These are phyloP conservation scores for Camelina neglecta DNA, from an alignment of 345 rosid species.

Conservation along the genomic window DNA sequence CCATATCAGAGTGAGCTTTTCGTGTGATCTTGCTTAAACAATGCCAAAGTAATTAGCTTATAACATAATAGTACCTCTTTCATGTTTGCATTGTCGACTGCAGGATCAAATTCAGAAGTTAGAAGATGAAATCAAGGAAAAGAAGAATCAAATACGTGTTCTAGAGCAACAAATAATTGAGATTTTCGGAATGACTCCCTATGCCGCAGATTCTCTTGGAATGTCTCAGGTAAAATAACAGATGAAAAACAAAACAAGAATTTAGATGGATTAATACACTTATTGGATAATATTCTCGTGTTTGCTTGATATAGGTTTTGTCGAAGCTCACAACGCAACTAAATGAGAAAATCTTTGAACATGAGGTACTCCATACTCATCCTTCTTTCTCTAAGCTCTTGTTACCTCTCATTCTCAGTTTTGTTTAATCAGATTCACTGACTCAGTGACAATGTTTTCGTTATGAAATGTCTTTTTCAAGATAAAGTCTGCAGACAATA, in stretches of 20 bases:
- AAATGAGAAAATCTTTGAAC: conserved; percentile 91
- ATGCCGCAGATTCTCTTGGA: conserved; percentile 76
- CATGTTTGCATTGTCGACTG: conserved; percentile 27
- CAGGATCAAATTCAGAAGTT: conserved; percentile 69
- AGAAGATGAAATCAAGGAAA: conserved; percentile 88
- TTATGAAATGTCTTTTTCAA: conserved; percentile 47
- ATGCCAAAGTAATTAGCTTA: conserved; percentile 8
- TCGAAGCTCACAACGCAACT: conserved; percentile 85
- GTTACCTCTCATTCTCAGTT: neutral
- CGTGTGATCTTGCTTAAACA: conserved; percentile 29
- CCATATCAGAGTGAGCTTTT: conserved; percentile 63
- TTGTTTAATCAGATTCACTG: conserved; percentile 26
- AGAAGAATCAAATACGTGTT: conserved; percentile 77
- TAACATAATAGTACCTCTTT: conserved; percentile 14
- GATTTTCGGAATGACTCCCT: conserved; percentile 74
- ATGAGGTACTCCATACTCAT: conserved; percentile 61
- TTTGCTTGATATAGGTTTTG: conserved; percentile 61
- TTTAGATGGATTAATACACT: neutral
- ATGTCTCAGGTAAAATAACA: conserved; percentile 77
- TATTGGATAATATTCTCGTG: conserved; percentile 4
- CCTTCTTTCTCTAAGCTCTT: conserved; percentile 8
- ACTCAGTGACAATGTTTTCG: conserved; percentile 36
- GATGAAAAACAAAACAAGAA: conserved; percentile 12
- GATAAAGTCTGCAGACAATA: conserved; percentile 96
- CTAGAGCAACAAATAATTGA: conserved; percentile 84